A percentile compares a stretch with the other conserved stretches of the same genome.
Conservation (phyloP, 192 early-diverging fungal genomes). For the Thamnidium elegans region DNA sequence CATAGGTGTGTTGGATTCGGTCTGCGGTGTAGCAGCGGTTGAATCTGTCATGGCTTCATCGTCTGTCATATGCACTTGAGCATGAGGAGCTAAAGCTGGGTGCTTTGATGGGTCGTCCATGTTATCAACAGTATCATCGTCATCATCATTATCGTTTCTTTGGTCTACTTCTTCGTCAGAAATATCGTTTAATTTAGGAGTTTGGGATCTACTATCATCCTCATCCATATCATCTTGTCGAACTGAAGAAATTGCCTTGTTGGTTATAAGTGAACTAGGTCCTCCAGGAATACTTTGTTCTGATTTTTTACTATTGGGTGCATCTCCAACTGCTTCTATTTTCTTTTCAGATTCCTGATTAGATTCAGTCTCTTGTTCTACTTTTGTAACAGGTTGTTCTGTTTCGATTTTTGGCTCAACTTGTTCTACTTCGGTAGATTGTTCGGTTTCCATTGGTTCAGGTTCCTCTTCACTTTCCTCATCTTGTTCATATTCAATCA, state of each 20-base stretch:
- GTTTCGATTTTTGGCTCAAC: neutral
- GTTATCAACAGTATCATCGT: constrained; percentile 11
- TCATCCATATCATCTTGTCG: constrained; percentile 1
- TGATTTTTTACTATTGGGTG: neutral
- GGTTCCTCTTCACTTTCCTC: constrained; percentile 15
- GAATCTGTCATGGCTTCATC: constrained; percentile 20
- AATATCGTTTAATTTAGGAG: constrained; percentile 17
- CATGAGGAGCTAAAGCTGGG: constrained; percentile 24
- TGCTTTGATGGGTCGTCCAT: constrained; percentile 28
- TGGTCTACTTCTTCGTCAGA: constrained; percentile 17
- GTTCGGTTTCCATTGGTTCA: neutral
- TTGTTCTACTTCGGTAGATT: neutral
- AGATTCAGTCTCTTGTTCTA: too few species aligned
- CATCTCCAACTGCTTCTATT: neutral
- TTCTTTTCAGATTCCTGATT: neutral
- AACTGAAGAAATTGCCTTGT: neutral
- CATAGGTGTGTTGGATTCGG: neutral
- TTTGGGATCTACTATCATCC: constrained; percentile 7
- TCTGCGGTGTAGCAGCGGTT: neutral
- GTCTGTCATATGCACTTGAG: constrained; percentile 19
- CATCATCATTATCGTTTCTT: neutral
- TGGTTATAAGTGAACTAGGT: constrained; percentile 2
- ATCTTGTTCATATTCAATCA: constrained; percentile 23
- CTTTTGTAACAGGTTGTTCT: neutral
- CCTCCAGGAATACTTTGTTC: constrained; percentile 12